Evolutionary conservation across 176 grass and related monocot species (phyloP).

Genomic region (Tuctoria greenei): DNA sequence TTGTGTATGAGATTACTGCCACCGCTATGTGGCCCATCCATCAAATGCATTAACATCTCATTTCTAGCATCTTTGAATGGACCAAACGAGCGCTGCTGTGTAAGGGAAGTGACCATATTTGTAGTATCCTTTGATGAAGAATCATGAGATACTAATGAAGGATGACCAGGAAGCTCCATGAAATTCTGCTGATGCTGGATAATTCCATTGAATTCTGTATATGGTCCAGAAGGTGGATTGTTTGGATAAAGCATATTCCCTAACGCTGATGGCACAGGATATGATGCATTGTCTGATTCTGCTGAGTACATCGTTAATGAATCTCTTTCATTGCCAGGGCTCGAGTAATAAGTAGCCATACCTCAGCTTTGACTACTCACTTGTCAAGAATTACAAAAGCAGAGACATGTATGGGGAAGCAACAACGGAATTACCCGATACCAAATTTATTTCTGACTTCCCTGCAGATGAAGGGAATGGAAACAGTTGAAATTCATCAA

Average conservation of each 20-base stretch:
- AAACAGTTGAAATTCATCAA: conserved; percentile 19
- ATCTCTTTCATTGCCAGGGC: conserved; percentile 66
- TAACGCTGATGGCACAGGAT: conserved; percentile 58
- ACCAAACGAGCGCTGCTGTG: conserved; percentile 51
- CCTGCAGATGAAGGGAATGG: conserved; percentile 3
- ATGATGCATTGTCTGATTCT: conserved; percentile 53
- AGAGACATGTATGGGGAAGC: conserved; percentile 27
- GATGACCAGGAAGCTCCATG: conserved; percentile 52
- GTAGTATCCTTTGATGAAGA: conserved; percentile 52
- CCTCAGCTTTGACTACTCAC: conserved; percentile 39
- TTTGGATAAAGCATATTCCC: conserved; percentile 71
- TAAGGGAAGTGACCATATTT: conserved; percentile 49
- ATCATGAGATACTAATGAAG: conserved; percentile 51
- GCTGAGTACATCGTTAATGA: conserved; percentile 54
- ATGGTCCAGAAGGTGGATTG: conserved; percentile 56
- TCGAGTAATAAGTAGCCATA: conserved; percentile 81
- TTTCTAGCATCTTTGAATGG: conserved; percentile 70
- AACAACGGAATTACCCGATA: conserved; percentile 9
- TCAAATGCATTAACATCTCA: conserved; percentile 68
- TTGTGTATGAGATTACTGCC: conserved; percentile 42
- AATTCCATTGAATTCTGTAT: conserved; percentile 62
- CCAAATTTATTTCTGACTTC: conserved; percentile 10
- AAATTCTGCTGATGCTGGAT: conserved; percentile 59
- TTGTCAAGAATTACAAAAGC: conserved; percentile 28
- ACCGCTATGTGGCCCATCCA: conserved; percentile 50